Base-by-base conservation (phyloP, 352 stramenopile genomes). In the Globisporangium splendens region DNA sequence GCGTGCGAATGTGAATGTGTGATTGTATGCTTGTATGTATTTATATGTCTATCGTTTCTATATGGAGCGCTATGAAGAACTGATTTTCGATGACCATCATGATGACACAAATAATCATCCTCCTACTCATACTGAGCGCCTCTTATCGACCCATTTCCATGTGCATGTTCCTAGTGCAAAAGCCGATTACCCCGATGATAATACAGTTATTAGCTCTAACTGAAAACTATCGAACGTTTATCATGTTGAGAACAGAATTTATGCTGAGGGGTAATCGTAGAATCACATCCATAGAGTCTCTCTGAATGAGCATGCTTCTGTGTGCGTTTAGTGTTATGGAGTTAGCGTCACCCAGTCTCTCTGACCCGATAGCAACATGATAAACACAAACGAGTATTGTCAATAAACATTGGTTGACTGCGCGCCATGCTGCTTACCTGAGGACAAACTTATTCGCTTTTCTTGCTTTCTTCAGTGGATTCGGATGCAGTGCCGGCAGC, bases 151-250 rank as follows among this genome's bases (percentile, higher is more conserved):
- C 8, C 12, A 21, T 7, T 43, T 54, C 7, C 13, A 41, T 66
- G 24, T 63, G 24, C 22, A 15, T 54, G 14, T 1, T 60, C 2
- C 14, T 0, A 44, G 24, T 54, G 17, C 18, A 3, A 22, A 28
- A 54, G 38, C 15, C 39, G 5, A 56, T 14, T 50, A 42, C 63
- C 79, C 79, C 80, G 51, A 86, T 93, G 83, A 93, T 90, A 56
- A 60, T 54, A 81, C 68, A 89, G 75, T 86, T 89, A 93, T 93
- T 93, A 93, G 84, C 84, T 93, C 84, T 93, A 93, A 77, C 81
- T 79, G 81, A 93, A 89, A 61, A 84, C 75, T 87, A 84, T 86
- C 77, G 82, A 85, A 88, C 62, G 31, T 31, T 28, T 56, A 39
- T 41, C 67, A 52, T 72, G 57, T 83, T 72, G 76, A 63, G 56